These are phyloP conservation scores for Neocallimastix lanati DNA, from an alignment of 192 early-diverging fungal genomes.

Conservation along the genomic window DNA sequence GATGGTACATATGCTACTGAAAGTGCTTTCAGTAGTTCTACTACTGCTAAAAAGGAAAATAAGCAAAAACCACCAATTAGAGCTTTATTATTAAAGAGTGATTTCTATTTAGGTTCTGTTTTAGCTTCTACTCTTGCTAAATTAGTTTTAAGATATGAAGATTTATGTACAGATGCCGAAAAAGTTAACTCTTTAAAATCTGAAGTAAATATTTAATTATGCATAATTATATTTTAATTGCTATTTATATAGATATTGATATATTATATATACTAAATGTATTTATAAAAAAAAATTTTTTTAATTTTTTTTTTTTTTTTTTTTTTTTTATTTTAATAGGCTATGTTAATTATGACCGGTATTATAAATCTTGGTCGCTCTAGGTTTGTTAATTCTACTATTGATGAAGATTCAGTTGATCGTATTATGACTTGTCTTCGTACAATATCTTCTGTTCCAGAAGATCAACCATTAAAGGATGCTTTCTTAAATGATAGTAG, in stretches of 20 bases:
- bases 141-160: constrained; percentile 57
- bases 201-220: constrained; percentile 28
- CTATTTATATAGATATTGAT: no score
- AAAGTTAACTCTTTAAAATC: constrained; percentile 67
- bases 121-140: constrained; percentile 79
- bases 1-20: constrained; percentile 98
- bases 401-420: constrained; percentile 93
- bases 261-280: no score
- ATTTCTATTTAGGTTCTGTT: constrained; percentile 82
- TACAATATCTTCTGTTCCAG: constrained; percentile 5
- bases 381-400: constrained; percentile 58
- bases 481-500: constrained; percentile 41
- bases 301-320: no score
- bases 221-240: no score
- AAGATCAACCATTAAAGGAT: constrained; percentile 2
- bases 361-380: constrained; percentile 85
- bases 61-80: constrained; percentile 13
- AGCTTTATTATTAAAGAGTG: constrained; percentile 73
- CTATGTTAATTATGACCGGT: constrained; percentile 93
- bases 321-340: no score
- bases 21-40: constrained; percentile 51
- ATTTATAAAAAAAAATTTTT: no score
- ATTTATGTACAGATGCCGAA: constrained; percentile 14
- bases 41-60: constrained; percentile 3
- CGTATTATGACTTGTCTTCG: constrained; percentile 70